These are phyloP conservation scores for Phanerodontia chrysosporium DNA, from an alignment of 768 basidiomycete species.

Conservation along the genomic window DNA sequence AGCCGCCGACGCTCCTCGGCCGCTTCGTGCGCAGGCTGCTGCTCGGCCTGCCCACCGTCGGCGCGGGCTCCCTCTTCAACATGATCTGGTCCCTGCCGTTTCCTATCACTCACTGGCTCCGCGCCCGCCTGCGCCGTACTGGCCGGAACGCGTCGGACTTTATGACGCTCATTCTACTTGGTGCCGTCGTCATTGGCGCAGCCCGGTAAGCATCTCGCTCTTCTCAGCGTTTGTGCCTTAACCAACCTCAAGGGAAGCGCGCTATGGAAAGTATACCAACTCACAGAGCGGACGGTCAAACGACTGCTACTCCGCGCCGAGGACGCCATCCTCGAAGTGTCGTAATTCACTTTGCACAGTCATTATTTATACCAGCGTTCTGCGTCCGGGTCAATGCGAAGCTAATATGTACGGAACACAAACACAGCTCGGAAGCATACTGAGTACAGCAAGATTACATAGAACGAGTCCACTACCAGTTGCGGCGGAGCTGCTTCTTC, in stretches of 20 bases:
- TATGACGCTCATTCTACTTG: conserved; percentile 60
- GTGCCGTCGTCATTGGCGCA: conserved; percentile 58
- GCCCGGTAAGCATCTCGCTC: conserved; percentile 42
- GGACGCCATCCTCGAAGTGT: conserved; percentile 75
- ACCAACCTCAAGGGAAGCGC: conserved; percentile 42
- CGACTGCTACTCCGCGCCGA: conserved; percentile 66
- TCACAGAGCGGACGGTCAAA: conserved; percentile 58
- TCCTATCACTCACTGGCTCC: conserved; percentile 60
- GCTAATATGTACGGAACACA: not conserved
- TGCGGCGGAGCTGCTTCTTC: conserved; percentile 64
- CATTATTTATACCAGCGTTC: not conserved
- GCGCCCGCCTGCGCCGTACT: conserved; percentile 54
- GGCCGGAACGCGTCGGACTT: conserved; percentile 58
- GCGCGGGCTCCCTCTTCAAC: conserved; percentile 71
- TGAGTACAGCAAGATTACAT: conserved; percentile 1
- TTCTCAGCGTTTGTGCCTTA: not conserved
- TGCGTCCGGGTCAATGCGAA: not conserved
- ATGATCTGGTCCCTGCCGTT: conserved; percentile 63
- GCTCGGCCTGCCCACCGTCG: conserved; percentile 73
- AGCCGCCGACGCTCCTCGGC: conserved; percentile 44
- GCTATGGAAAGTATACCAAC: conserved; percentile 61
- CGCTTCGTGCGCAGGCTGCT: conserved; percentile 67
- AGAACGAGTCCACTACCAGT: conserved; percentile 50
- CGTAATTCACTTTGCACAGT: conserved; percentile 22
- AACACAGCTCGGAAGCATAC: not conserved